A percentile compares a stretch with the other conserved stretches of the same genome.
Conservation (phyloP, 495 filamentous ascomycete genomes). For the Annulohypoxylon moriforme region DNA sequence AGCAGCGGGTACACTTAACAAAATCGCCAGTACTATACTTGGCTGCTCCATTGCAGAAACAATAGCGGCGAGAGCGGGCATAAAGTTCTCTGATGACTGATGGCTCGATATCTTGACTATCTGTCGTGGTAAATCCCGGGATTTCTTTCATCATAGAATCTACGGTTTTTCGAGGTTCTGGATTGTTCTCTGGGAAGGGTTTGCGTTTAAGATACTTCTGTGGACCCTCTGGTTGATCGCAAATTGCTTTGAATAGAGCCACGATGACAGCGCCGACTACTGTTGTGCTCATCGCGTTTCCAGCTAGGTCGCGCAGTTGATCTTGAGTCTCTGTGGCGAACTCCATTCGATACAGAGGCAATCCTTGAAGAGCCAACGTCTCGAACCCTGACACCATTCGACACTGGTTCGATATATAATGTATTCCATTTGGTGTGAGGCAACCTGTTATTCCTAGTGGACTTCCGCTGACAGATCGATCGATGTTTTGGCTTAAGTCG, state of each 20-base stretch:
- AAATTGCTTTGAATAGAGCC: conserved; percentile 51
- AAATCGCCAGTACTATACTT: conserved; percentile 46
- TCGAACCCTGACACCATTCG: conserved; percentile 74
- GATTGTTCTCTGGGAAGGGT: background rate
- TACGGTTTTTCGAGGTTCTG: conserved; percentile 28
- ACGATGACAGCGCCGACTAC: conserved; percentile 74
- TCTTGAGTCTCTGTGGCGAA: conserved; percentile 71
- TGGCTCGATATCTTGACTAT: conserved; percentile 16
- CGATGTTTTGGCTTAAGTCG: conserved; percentile 83
- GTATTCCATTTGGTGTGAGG: conserved; percentile 75
- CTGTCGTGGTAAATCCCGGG: conserved; percentile 24
- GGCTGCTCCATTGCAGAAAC: conserved; percentile 49
- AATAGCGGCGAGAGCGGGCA: conserved; percentile 43
- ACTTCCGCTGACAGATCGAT: conserved; percentile 55
- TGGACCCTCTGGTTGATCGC: conserved; percentile 5
- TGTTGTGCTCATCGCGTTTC: conserved; percentile 86
- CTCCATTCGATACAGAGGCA: conserved; percentile 71
- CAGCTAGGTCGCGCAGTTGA: conserved; percentile 77
- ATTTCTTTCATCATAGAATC: conserved; percentile 24
- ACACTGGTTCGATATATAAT: conserved; percentile 70
- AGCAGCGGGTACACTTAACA: conserved; percentile 29
- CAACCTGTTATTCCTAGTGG: conserved; percentile 72
- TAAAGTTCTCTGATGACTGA: background rate
- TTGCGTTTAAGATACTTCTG: background rate
- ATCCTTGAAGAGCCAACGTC: conserved; percentile 74